These are phyloP conservation scores for Emmonsia crescens DNA, from an alignment of 2,329 filamentous ascomycete genomes.

Conservation along the genomic window DNA sequence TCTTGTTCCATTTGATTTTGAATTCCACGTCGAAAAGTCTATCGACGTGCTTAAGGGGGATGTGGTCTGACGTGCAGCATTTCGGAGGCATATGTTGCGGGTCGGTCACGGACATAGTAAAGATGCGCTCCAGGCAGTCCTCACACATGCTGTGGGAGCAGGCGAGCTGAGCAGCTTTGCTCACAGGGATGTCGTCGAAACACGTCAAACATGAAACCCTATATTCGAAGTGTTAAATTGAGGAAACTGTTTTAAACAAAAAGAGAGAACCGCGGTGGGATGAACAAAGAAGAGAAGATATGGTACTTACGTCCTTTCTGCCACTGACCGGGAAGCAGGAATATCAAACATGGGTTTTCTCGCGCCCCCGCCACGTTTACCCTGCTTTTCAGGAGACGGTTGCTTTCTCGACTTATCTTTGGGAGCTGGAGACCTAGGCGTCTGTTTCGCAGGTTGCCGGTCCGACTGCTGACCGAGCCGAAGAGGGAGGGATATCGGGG, in stretches of 20 bases:
- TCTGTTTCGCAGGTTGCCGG: not conserved
- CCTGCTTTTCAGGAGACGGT: not conserved
- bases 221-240: constrained; percentile 4
- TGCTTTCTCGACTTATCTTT: not conserved
- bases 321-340: constrained; percentile 3
- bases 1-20: constrained; percentile 70
- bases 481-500: not conserved
- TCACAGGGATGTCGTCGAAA: constrained; percentile 53
- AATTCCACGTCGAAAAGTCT: constrained; percentile 61
- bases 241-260: not conserved
- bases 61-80: constrained; percentile 65
- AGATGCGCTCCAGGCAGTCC: constrained; percentile 61
- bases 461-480: not conserved
- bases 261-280: not conserved
- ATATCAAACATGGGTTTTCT: constrained; percentile 8
- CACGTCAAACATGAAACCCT: constrained; percentile 66
- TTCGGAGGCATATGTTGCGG: constrained; percentile 73
- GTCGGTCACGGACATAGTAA: constrained; percentile 64
- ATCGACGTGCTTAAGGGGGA: constrained; percentile 66
- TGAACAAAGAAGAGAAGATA: not conserved
- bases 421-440: not conserved
- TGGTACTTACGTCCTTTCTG: constrained; percentile 10
- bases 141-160: constrained; percentile 78
- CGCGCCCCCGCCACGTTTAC: constrained; percentile 4
- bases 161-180: constrained; percentile 57